phyloP scores from a whole-genome alignment of 768 basidiomycete species.

The Scleroderma citrinum region DNA sequence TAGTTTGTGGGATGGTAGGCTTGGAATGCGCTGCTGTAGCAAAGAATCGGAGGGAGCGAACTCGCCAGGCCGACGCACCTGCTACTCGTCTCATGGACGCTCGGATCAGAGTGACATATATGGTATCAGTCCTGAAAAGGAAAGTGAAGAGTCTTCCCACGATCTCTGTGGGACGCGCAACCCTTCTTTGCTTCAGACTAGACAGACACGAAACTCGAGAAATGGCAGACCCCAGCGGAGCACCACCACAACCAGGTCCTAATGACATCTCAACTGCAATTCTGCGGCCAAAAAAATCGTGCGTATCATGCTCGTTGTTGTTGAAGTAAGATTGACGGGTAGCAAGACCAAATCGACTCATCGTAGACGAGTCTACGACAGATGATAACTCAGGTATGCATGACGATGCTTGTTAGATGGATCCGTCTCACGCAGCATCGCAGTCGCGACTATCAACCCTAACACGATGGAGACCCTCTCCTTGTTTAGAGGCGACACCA shows the following conservation, averaged over 20 bases:
- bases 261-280: constrained; percentile 95
- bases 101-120: background rate
- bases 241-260: constrained; percentile 73
- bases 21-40: constrained; percentile 27
- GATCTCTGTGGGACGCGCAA: background rate
- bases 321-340: constrained; percentile 3
- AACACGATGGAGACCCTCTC: constrained; percentile 92
- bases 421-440: constrained; percentile 10
- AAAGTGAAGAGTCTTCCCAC: background rate
- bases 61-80: constrained; percentile 7
- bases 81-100: constrained; percentile 12
- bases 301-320: constrained; percentile 30
- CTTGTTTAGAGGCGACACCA: constrained; percentile 95
- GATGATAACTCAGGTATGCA: constrained; percentile 92
- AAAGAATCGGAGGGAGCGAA: constrained; percentile 16
- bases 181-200: background rate
- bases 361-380: constrained; percentile 88
- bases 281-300: constrained; percentile 97
- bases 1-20: constrained; percentile 62
- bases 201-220: constrained; percentile 3
- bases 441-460: constrained; percentile 92
- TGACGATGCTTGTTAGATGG: background rate
- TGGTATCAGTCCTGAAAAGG: background rate
- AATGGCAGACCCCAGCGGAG: constrained; percentile 81
- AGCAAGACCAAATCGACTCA: constrained; percentile 62